Conservation (phyloP, 805 yeast species). For the Yamadazyma tumulicola region DNA sequence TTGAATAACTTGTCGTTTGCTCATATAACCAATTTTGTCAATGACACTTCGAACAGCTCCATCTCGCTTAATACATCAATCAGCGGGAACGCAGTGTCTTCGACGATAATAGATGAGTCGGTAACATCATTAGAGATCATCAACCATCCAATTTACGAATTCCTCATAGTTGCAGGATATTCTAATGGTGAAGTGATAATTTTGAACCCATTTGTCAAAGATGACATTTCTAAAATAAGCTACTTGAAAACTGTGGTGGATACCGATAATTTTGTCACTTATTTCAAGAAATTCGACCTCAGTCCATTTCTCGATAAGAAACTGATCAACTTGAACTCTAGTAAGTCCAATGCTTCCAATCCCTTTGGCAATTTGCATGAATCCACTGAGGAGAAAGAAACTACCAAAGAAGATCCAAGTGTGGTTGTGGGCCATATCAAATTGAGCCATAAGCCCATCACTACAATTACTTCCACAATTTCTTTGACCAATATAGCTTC, state of each 20-base stretch:
- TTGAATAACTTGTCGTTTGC: constrained; percentile 44
- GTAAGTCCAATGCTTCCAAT: neutral
- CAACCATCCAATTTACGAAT: constrained; percentile 34
- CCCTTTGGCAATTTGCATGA: constrained; percentile 3
- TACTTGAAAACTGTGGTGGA: constrained; percentile 18
- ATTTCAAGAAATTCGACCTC: constrained; percentile 34
- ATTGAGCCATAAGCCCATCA: constrained; percentile 56
- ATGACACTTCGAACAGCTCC: constrained; percentile 2
- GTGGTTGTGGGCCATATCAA: constrained; percentile 54
- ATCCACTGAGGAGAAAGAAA: neutral
- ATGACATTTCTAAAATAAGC: constrained; percentile 3
- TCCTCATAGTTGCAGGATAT: constrained; percentile 54
- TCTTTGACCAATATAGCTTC: constrained; percentile 11
- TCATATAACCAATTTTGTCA: constrained; percentile 30
- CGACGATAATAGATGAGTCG: constrained; percentile 11
- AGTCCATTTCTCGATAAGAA: constrained; percentile 25
- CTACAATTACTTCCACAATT: constrained; percentile 37
- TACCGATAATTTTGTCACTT: constrained; percentile 32
- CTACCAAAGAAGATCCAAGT: constrained; percentile 11
- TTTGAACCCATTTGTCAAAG: constrained; percentile 32
- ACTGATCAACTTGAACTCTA: constrained; percentile 15
- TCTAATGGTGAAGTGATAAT: constrained; percentile 59
- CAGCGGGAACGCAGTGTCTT: constrained; percentile 6
- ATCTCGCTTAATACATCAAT: constrained; percentile 1
- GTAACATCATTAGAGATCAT: constrained; percentile 24